phyloP scores from a whole-genome alignment of 768 basidiomycete species.

The Tricholoma sp. region DNA sequence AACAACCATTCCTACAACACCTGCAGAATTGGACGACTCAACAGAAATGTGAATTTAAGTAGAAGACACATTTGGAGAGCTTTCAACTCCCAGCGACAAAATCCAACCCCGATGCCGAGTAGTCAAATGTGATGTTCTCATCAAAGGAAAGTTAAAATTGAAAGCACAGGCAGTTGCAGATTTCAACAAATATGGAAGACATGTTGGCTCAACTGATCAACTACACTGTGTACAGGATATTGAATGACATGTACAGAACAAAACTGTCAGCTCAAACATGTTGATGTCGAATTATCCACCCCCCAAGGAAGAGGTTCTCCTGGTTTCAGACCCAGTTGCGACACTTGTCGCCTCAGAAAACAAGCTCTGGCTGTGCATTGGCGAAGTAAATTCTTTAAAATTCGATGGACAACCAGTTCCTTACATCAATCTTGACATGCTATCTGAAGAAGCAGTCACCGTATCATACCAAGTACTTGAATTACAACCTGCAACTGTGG shows the following conservation, averaged over 20 bases:
- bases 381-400: conserved; percentile 19
- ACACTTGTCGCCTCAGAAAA: conserved; percentile 17
- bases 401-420: conserved; percentile 13
- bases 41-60: too few species aligned
- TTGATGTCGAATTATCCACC: too few species aligned
- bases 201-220: background rate
- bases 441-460: conserved; percentile 4
- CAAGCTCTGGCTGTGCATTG: conserved; percentile 22
- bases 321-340: conserved; percentile 19
- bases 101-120: too few species aligned
- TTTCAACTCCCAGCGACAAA: too few species aligned
- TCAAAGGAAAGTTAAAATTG: background rate
- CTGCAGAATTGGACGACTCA: too few species aligned
- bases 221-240: background rate
- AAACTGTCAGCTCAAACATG: too few species aligned
- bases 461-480: conserved; percentile 20
- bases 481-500: conserved; percentile 12
- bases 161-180: background rate
- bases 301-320: too few species aligned
- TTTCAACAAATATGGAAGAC: background rate
- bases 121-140: background rate
- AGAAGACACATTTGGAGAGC: too few species aligned
- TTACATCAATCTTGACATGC: background rate
- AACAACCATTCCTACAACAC: too few species aligned
- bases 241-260: background rate